Evolutionary conservation across 768 basidiomycete species (phyloP), one percentile per base, ranked within the genome.

Genomic region (Suillus subaureus): DNA sequence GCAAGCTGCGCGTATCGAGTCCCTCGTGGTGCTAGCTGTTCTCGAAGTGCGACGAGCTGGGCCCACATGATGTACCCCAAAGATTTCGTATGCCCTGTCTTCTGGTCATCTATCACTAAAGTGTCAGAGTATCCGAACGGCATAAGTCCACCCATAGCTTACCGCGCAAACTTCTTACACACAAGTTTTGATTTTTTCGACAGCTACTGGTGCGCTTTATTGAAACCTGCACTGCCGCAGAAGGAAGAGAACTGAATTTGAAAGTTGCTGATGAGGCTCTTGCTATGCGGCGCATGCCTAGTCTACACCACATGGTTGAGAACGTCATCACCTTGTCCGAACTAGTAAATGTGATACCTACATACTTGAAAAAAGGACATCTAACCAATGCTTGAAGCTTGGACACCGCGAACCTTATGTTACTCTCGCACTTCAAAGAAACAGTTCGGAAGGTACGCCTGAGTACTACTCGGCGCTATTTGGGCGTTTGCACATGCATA

Each of bases 1-100:
- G 71, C 70, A 37, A 72, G 54, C 45, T 71, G 69, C 23, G 35
- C 18, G 13, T 28, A 51, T 51, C 15, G 26, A 26, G 12, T 26
- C 6, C 49, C 49, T 15, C 51, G 26, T 16, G 7, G 26, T 52
- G 26, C 18, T 42, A 21, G 16, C 42, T 42, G 42, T 42, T 40
- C 42, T 42, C 16, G 26, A 18, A 28, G 26, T 28, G 13, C 15
- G 15, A 52, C 5, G 16, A 28, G 15, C 26, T 15, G 15, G 49
- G 6, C 15, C 12, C n/a, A 42, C 15, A 40, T 15, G 5, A 40
- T 15, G 13, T 40, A 45, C 4, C 43, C 21, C 11, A 23, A 49
- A 49, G 12, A 23, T 13, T 2, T 26, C 12, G 47, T 49, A 23
- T 49, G n/a, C 6, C 13, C 47, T 7, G 47, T 43, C 49, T 26